phyloP scores from a whole-genome alignment of 352 stramenopile genomes.

The Phytophthora litchii region DNA sequence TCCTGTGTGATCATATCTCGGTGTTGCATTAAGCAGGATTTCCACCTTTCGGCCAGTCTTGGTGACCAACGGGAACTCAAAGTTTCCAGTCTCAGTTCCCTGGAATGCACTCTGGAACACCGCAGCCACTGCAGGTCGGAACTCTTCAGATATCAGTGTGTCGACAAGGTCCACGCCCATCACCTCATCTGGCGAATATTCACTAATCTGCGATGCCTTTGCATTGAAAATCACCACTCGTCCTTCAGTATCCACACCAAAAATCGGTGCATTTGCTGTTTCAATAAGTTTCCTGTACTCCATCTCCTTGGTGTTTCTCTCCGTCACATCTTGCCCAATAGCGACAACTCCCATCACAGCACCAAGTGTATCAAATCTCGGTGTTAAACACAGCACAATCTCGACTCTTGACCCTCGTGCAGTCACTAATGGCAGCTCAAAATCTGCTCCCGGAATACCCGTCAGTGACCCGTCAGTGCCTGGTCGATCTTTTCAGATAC shows the following conservation, averaged over 20 bases:
- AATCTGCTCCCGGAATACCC: conserved; percentile 55
- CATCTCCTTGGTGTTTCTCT: conserved; percentile 74
- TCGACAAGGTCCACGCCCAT: conserved; percentile 84
- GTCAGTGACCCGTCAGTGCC: conserved; percentile 42
- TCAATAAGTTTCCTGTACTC: conserved; percentile 86
- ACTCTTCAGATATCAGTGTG: conserved; percentile 67
- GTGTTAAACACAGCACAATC: conserved; percentile 62
- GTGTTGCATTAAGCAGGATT: conserved; percentile 58
- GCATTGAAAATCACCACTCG: conserved; percentile 84
- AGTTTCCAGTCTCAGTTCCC: conserved; percentile 59
- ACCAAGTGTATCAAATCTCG: conserved; percentile 49
- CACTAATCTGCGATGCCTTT: conserved; percentile 73
- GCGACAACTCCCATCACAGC: conserved; percentile 58
- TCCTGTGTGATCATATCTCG: conserved; percentile 53
- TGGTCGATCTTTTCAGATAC: conserved; percentile 61
- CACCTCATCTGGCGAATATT: conserved; percentile 83
- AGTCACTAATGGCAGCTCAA: conserved; percentile 60
- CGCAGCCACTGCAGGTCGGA: conserved; percentile 43
- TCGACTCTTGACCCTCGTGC: conserved; percentile 54
- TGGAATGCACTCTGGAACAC: conserved; percentile 60
- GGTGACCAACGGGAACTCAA: conserved; percentile 67
- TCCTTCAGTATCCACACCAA: conserved; percentile 67
- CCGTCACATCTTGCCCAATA: conserved; percentile 70
- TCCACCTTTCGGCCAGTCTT: conserved; percentile 59
- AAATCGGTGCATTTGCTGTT: conserved; percentile 91